Evolutionary conservation across 306 rosid species (phyloP), one percentile per base, ranked within the genome.

Genomic region (Dalbergia cochinchinensis): DNA sequence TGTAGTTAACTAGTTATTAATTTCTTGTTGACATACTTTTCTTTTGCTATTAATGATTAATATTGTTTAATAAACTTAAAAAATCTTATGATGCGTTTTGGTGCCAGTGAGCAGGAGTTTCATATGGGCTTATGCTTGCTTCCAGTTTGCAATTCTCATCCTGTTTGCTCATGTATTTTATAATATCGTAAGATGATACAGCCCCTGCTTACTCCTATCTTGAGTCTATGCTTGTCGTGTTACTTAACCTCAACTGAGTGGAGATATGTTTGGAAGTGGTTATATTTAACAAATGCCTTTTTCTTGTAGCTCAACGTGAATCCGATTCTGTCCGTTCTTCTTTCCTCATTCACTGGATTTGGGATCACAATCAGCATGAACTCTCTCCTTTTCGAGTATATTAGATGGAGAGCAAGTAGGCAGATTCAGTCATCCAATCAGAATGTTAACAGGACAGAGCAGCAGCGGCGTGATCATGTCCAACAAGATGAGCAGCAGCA

Each of bases 111-210:
- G 89, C 90, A 82, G 88, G 81, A 83, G 87, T 71, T 90, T 79
- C 84, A 82, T 87, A 64, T 90, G 94, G 94, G 91, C 91, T 57
- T 88, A 88, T 83, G 90, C 94, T 64, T 88, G 88, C 65, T 90
- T 90, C 88, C 94, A 90, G 90, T 90, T 90, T 18, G 94, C 92
- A 47, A 85, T 88, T 19, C 88, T 90, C 77, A 84, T 90, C 86
- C 82, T 90, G 45, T 85, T 88, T 80, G 92, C 90, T 69, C 90
- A 88, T 57, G 69, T 90, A 68, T 92, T 90, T 83, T 92, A 88
- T 80, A 85, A 90, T 34, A 82, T 92, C 11, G 97, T 92, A 92
- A 90, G 97, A 77, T 78, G 58, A 82, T 55, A 69, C n/a, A 22
- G 7, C 57, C 78, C 69, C 71, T 80, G n/a, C 69, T 67, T 61